These are phyloP conservation scores for Sungouiella thailandica DNA, from an alignment of 805 yeast genomes.

Conservation along the genomic window DNA sequence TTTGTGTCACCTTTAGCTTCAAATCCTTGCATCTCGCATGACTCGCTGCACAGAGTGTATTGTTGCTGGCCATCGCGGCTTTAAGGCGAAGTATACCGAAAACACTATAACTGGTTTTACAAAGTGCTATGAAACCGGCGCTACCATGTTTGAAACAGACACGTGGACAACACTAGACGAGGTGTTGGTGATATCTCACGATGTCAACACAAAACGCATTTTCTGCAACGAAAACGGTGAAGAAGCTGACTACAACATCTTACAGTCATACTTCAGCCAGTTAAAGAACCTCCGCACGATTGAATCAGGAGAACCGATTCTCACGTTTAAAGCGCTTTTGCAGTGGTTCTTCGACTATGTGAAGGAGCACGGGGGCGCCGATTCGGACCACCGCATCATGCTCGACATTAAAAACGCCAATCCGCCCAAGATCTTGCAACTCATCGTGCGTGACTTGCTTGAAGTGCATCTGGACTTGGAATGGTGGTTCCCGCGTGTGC, in stretches of 20 bases:
- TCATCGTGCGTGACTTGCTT: constrained; percentile 26
- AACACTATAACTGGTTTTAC: constrained; percentile 35
- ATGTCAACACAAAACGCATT: constrained; percentile 32
- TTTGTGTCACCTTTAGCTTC: no score
- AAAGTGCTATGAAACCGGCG: constrained; percentile 34
- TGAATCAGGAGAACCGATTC: constrained; percentile 28
- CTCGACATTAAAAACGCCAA: constrained; percentile 38
- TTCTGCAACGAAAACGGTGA: constrained; percentile 32
- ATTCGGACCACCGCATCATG: constrained; percentile 24
- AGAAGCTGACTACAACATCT: constrained; percentile 30
- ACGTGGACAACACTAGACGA: constrained; percentile 35
- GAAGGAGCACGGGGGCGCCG: constrained; percentile 7
- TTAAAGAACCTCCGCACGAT: constrained; percentile 22
- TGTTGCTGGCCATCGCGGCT: constrained; percentile 41
- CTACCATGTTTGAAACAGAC: constrained; percentile 39
- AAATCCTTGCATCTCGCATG: neutral
- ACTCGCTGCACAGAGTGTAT: constrained; percentile 8
- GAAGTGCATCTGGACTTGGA: constrained; percentile 23
- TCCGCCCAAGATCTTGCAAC: constrained; percentile 29
- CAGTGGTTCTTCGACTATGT: constrained; percentile 26
- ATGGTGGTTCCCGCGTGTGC: constrained; percentile 36
- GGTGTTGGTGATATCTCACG: constrained; percentile 37
- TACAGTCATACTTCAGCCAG: constrained; percentile 24
- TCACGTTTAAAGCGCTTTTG: constrained; percentile 29
- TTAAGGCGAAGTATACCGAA: constrained; percentile 36